These are phyloP conservation scores for Fragaria vesca DNA, from an alignment of 306 rosid genomes.

Conservation along the genomic window DNA sequence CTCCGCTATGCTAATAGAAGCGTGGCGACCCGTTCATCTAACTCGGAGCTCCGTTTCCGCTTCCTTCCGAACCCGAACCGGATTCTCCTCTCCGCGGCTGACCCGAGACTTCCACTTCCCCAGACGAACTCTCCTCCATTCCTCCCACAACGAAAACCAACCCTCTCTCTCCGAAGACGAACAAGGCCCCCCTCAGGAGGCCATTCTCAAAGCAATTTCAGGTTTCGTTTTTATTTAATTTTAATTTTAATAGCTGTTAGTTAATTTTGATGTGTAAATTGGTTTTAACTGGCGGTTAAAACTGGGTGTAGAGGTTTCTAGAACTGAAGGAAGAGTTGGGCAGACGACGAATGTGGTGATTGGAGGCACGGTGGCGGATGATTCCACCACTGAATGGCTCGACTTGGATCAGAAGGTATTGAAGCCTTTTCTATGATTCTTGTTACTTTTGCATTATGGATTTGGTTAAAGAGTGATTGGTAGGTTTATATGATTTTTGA, in stretches of 20 bases:
- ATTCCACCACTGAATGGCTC: conserved; percentile 87
- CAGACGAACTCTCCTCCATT: conserved; percentile 35
- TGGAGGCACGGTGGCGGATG: conserved; percentile 94
- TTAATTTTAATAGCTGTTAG: neutral
- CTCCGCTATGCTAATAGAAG: conserved; percentile 50
- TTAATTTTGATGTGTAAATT: neutral
- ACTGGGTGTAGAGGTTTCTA: conserved; percentile 72
- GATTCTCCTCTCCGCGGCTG: conserved; percentile 21
- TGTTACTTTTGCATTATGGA: neutral
- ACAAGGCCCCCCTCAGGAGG: conserved; percentile 94
- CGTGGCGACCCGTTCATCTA: conserved; percentile 48
- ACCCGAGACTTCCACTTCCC: conserved; percentile 36
- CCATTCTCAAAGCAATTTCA: conserved; percentile 89
- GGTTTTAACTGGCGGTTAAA: neutral
- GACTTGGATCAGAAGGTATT: conserved; percentile 88
- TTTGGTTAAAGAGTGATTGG: neutral
- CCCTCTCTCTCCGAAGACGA: conserved; percentile 62
- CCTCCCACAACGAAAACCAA: conserved; percentile 50
- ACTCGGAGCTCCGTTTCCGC: conserved; percentile 28
- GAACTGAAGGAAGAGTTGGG: conserved; percentile 95
- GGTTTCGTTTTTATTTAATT: conserved; percentile 38
- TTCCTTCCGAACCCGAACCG: conserved; percentile 16
- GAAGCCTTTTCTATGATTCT: neutral
- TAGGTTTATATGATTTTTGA: neutral
- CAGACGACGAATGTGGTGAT: conserved; percentile 94